These are phyloP conservation scores for Barnettozyma siamensis DNA, from an alignment of 805 yeast species.

Conservation along the genomic window DNA sequence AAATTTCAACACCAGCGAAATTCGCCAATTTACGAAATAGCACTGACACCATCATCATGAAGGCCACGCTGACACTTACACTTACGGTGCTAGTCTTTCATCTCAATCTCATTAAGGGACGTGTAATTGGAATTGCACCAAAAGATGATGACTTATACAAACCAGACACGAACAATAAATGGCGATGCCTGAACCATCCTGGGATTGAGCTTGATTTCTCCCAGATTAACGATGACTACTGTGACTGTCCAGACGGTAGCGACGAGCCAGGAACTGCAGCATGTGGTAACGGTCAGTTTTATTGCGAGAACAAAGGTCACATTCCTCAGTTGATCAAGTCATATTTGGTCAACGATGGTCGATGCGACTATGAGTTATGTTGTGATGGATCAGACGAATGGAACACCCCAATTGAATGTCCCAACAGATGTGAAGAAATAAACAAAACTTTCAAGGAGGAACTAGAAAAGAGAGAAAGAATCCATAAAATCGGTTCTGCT, in stretches of 20 bases:
- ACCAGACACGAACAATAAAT: conserved; percentile 47
- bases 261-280: conserved; percentile 97
- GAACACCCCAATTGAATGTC: conserved; percentile 22
- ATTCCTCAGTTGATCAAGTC: conserved; percentile 56
- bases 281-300: conserved; percentile 53
- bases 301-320: conserved; percentile 74
- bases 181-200: conserved; percentile 69
- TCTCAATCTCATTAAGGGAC: too few species aligned
- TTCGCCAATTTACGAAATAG: too few species aligned
- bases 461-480: conserved; percentile 5
- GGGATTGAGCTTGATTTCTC: conserved; percentile 51
- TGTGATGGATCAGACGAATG: conserved; percentile 94
- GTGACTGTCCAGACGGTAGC: conserved; percentile 97
- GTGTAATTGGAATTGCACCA: conserved; percentile 19
- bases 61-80: too few species aligned
- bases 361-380: conserved; percentile 82
- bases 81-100: too few species aligned
- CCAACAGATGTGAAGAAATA: conserved; percentile 25
- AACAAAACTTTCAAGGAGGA: conserved; percentile 17
- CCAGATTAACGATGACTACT: conserved; percentile 80
- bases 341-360: conserved; percentile 76
- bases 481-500: conserved; percentile 16
- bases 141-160: conserved; percentile 37
- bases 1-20: too few species aligned
- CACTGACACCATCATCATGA: too few species aligned